Base-by-base conservation (phyloP, 73 alveolate genomes). In the Paramecium biaurelia region DNA sequence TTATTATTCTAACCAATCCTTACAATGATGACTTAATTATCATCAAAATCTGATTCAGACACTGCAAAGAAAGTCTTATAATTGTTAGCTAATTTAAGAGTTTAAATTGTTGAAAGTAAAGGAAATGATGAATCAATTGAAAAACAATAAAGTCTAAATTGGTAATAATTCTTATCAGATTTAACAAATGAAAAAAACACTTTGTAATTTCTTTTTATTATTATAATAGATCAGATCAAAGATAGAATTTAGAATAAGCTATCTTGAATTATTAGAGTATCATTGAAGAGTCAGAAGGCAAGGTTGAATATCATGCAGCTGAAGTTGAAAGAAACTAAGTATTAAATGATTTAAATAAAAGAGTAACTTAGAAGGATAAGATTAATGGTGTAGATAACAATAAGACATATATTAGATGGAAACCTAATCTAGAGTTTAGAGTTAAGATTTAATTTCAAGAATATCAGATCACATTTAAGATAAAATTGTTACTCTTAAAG, bases 231-330 rank as follows among this genome's bases (percentile, higher is more conserved):
- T 79, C 45, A 12, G 90, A 79, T 10, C 18, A 79, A 45, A 79
- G 90, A 20, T 43, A 79, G 14, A 79, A 79, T 24, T 45, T 79
- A 79, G 90, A 79, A 79, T 79, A 79, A 79, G 90, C 90, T 24
- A 79, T 79, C 1, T 79, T 79, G 28, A 79, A 79, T 79, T 79
- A 79, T 79, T 34, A 79, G 5, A 79, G 90, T 41, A 79, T 79
- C 1, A 43, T 79, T 43, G 70, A 79, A 79, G 90, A 79, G 18
- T 79, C 90, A 38, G 90, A 79, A 79, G 90, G 74, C 15, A 79
- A 79, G n/a, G 90, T 79, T 74, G 87, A 74, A 12, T 74, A 74
- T 74, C 87, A 74, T 37, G n/a, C 87, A 0, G 87, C 87, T 74
- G 87, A 74, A 35, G 87, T 74, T 34, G 87, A 74, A 34, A 74